phyloP scores from a whole-genome alignment of 352 stramenopile genomes.

The Phytopythium montanum region DNA sequence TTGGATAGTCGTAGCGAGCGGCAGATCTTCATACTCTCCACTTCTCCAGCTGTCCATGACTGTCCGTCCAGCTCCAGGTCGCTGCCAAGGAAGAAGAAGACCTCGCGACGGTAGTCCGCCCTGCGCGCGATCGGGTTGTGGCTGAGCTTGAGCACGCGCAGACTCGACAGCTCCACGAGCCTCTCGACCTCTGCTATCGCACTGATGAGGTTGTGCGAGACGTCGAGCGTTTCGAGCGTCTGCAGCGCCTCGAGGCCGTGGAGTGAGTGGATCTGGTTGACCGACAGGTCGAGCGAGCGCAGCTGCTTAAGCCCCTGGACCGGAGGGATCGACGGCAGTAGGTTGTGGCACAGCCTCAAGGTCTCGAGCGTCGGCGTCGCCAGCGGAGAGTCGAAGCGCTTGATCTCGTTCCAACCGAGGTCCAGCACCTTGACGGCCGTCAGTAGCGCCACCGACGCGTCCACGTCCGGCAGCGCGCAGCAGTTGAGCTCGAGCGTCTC shows the following conservation, averaged over 20 bases:
- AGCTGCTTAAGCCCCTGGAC: constrained; percentile 37
- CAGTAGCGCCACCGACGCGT: constrained; percentile 54
- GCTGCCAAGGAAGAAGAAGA: constrained; percentile 76
- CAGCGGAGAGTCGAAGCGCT: constrained; percentile 27
- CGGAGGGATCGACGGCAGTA: constrained; percentile 36
- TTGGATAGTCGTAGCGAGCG: constrained; percentile 37
- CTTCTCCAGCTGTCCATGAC: constrained; percentile 54
- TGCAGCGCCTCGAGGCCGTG: constrained; percentile 42
- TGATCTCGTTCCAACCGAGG: constrained; percentile 73
- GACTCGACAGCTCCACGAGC: constrained; percentile 31
- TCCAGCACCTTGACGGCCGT: constrained; percentile 40
- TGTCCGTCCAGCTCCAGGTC: constrained; percentile 58
- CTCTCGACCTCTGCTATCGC: constrained; percentile 56
- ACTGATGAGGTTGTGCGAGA: constrained; percentile 66
- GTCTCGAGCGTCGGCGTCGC: constrained; percentile 32
- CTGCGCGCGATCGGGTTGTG: constrained; percentile 72
- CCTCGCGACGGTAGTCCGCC: constrained; percentile 76
- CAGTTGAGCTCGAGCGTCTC: constrained; percentile 68
- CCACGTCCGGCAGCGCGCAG: constrained; percentile 42
- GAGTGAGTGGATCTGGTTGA: constrained; percentile 60
- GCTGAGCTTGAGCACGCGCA: constrained; percentile 48
- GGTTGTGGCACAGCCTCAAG: constrained; percentile 72
- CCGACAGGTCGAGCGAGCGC: constrained; percentile 55
- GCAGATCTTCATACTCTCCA: constrained; percentile 68
- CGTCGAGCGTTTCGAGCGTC: constrained; percentile 47